These are phyloP conservation scores for Aspergillus carlsbadensis DNA, from an alignment of 495 filamentous ascomycete genomes.

Conservation along the genomic window DNA sequence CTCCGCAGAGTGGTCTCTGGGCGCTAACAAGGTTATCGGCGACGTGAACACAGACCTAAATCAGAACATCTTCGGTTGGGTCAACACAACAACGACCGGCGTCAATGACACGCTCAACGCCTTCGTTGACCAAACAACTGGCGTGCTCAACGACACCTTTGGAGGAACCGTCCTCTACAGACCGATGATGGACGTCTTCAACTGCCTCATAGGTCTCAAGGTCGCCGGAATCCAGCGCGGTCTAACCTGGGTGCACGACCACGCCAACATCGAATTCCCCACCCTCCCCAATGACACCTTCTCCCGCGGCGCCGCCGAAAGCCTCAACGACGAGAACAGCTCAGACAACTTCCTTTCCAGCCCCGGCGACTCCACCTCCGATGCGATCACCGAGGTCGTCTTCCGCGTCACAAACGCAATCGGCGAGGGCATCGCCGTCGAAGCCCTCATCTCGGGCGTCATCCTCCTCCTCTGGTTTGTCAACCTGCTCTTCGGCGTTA, in stretches of 20 bases:
- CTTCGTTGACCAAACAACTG: slow-evolving; percentile 71
- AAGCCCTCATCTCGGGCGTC: slow-evolving; percentile 72
- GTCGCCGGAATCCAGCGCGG: slow-evolving; percentile 74
- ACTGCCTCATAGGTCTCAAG: slow-evolving; percentile 77
- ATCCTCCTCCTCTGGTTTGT: slow-evolving; percentile 75
- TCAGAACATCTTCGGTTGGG: slow-evolving; percentile 82
- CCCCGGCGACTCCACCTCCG: slow-evolving; percentile 63
- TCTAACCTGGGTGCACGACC: slow-evolving; percentile 82
- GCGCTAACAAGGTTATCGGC: slow-evolving; percentile 71
- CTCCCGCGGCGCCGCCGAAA: slow-evolving; percentile 70
- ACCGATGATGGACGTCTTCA: slow-evolving; percentile 69
- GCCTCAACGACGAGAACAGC: slow-evolving; percentile 47
- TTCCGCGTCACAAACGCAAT: slow-evolving; percentile 62
- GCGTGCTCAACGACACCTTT: slow-evolving; percentile 73
- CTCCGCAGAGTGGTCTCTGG: slow-evolving; percentile 72
- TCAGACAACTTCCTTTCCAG: slow-evolving; percentile 73
- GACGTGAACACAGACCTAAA: slow-evolving; percentile 74
- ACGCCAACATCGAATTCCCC: slow-evolving; percentile 83
- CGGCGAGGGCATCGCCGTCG: slow-evolving; percentile 60
- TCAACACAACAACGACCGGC: slow-evolving; percentile 73
- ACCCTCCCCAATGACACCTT: slow-evolving; percentile 76
- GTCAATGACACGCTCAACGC: slow-evolving; percentile 83
- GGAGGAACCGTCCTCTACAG: slow-evolving; percentile 72
- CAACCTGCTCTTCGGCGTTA: slow-evolving; percentile 69
- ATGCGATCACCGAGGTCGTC: slow-evolving; percentile 80